Conservation (phyloP, 257 asterid species). For the Ophiorrhiza pumila region DNA sequence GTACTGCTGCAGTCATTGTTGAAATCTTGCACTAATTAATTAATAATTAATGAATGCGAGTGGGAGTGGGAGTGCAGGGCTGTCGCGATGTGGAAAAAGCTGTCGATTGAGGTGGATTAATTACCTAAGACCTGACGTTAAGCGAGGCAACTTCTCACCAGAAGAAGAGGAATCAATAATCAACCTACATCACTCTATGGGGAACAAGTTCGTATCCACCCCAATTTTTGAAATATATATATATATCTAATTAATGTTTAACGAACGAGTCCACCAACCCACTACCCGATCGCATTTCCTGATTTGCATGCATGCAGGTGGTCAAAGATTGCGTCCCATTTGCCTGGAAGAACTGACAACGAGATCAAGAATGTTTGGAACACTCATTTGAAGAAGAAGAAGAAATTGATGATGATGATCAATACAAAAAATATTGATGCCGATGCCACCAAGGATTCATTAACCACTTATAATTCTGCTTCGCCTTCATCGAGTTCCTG, state of each 20-base stretch:
- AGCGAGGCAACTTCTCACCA: constrained; percentile 60
- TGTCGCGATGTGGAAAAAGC: constrained; percentile 72
- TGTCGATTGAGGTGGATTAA: constrained; percentile 83
- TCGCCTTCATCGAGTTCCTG: constrained; percentile 30
- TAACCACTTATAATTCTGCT: not conserved
- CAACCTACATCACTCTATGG: constrained; percentile 50
- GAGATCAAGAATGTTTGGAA: constrained; percentile 89
- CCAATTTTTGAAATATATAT: too few relatives aligned
- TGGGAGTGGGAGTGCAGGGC: too few relatives aligned
- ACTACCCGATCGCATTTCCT: too few relatives aligned
- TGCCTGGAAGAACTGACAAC: constrained; percentile 83
- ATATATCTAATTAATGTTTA: not conserved
- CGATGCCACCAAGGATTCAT: not conserved
- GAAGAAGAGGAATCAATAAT: constrained; percentile 61
- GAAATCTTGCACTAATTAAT: not conserved
- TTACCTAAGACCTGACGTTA: constrained; percentile 78
- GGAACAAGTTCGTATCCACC: constrained; percentile 68
- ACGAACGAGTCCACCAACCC: too few relatives aligned
- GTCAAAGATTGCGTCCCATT: constrained; percentile 69
- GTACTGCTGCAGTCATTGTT: not conserved
- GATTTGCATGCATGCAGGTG: too few relatives aligned
- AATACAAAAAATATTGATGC: too few relatives aligned
- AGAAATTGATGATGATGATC: not conserved
- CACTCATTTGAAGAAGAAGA: constrained; percentile 60
- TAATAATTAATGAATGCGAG: too few relatives aligned